phyloP scores from a whole-genome alignment of 768 basidiomycete species.

The Lactarius akahatsu region DNA sequence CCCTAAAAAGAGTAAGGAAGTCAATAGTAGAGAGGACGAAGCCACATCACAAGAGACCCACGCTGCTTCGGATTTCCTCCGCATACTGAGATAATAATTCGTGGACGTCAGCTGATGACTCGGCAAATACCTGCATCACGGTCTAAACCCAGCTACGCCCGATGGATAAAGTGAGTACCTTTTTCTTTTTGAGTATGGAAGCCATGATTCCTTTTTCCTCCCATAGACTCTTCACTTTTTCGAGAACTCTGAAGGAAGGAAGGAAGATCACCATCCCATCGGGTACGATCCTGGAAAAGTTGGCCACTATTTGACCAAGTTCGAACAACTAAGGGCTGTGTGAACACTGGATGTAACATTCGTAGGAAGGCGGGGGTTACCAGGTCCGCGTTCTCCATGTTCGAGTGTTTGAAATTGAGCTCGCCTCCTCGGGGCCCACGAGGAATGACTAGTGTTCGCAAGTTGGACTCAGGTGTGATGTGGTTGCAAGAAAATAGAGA shows the following conservation, averaged over 20 bases:
- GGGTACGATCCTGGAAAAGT: slow-evolving; percentile 61
- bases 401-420: slow-evolving; percentile 49
- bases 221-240: slow-evolving; percentile 67
- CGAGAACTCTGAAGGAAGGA: slow-evolving; percentile 85
- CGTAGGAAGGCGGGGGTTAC: slow-evolving; percentile 38
- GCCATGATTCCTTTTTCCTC: slow-evolving; percentile 55
- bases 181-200: slow-evolving; percentile 70
- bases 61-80: slow-evolving; percentile 19
- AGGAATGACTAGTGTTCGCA: slow-evolving; percentile 71
- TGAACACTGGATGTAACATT: no score
- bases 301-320: slow-evolving; percentile 76
- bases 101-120: slow-evolving; percentile 24
- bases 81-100: slow-evolving; percentile 18
- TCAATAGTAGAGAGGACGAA: not conserved
- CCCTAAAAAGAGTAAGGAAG: slow-evolving; percentile 24
- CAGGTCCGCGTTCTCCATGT: slow-evolving; percentile 46
- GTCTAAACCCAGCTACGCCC: not conserved
- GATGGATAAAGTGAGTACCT: slow-evolving; percentile 43
- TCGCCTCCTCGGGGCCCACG: slow-evolving; percentile 73
- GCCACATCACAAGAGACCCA: not conserved
- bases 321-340: no score
- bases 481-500: slow-evolving; percentile 78
- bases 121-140: slow-evolving; percentile 19
- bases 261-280: slow-evolving; percentile 67
- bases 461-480: slow-evolving; percentile 78